These are phyloP conservation scores for Entomortierella parvispora DNA, from an alignment of 192 early-diverging fungal genomes.

Conservation along the genomic window DNA sequence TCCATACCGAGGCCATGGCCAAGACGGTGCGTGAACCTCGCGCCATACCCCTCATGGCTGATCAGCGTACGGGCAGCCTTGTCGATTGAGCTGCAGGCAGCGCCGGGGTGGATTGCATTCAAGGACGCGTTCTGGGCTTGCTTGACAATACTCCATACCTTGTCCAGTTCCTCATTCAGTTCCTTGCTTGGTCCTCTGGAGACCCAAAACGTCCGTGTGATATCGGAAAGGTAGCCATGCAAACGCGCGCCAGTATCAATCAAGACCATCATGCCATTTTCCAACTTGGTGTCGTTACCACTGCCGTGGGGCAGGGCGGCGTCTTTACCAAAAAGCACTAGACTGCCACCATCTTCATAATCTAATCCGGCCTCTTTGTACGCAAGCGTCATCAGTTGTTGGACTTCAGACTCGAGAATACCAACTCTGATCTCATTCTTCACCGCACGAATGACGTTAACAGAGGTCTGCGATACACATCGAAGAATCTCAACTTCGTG, in stretches of 20 bases:
- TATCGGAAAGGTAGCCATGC: slow-evolving; percentile 59
- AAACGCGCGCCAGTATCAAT: slow-evolving; percentile 61
- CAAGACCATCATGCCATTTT: slow-evolving; percentile 53
- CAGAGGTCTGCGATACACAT: slow-evolving; percentile 56
- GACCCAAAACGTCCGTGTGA: slow-evolving; percentile 62
- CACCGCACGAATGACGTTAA: slow-evolving; percentile 56
- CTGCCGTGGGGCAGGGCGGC: slow-evolving; percentile 62
- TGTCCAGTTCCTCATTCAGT: slow-evolving; percentile 48
- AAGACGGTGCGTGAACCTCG: slow-evolving; percentile 59
- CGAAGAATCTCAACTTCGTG: slow-evolving; percentile 61
- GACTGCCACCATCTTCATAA: slow-evolving; percentile 48
- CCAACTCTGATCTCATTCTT: slow-evolving; percentile 46
- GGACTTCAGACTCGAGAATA: slow-evolving; percentile 48
- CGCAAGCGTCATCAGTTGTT: slow-evolving; percentile 43
- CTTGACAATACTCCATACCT: slow-evolving; percentile 60
- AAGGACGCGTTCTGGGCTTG: slow-evolving; percentile 54
- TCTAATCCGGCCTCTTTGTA: slow-evolving; percentile 44
- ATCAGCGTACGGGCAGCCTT: slow-evolving; percentile 55
- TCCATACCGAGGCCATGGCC: slow-evolving; percentile 65
- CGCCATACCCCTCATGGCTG: slow-evolving; percentile 49
- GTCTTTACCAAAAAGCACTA: slow-evolving; percentile 57
- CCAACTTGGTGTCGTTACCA: slow-evolving; percentile 48
- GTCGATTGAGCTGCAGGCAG: slow-evolving; percentile 57
- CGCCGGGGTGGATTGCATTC: slow-evolving; percentile 26
- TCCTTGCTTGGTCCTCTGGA: slow-evolving; percentile 28